A percentile compares a stretch with the other conserved stretches of the same genome.
phyloP scores from a whole-genome alignment of 2,329 filamentous ascomycete species.

The Penicillium italicum region DNA sequence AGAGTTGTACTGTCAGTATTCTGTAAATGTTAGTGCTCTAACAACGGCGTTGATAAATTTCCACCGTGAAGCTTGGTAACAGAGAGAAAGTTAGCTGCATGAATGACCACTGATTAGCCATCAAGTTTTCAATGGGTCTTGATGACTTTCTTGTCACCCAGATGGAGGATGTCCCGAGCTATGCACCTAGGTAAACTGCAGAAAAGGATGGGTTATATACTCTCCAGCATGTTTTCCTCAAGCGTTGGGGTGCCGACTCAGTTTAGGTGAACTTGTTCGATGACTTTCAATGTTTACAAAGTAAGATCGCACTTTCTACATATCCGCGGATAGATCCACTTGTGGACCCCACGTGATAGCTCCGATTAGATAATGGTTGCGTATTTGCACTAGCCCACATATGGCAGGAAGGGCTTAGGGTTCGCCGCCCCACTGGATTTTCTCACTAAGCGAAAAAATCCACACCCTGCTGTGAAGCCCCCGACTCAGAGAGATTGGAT shows the following conservation, averaged over 20 bases:
- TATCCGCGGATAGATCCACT: conserved; percentile 2
- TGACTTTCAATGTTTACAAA: not conserved
- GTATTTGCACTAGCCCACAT: conserved; percentile 5
- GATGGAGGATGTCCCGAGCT: not conserved
- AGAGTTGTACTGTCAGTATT: not conserved
- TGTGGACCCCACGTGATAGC: not conserved
- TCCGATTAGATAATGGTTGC: not conserved
- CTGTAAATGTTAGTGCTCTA: not conserved
- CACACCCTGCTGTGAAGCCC: conserved; percentile 27
- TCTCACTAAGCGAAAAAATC: conserved; percentile 45
- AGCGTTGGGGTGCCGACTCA: not conserved
- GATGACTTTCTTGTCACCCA: not conserved
- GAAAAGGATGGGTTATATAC: too few species aligned
- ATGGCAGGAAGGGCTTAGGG: conserved; percentile 37
- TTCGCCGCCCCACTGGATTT: conserved; percentile 24
- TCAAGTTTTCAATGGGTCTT: not conserved
- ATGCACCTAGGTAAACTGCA: not conserved
- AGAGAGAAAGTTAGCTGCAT: not conserved
- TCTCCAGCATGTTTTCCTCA: too few species aligned
- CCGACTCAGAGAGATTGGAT: conserved; percentile 32
- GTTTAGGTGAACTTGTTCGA: not conserved
- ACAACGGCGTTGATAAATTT: not conserved
- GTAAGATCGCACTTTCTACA: not conserved
- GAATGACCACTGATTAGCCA: not conserved
- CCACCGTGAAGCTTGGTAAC: not conserved